These are phyloP conservation scores for Collybia sordida DNA, from an alignment of 768 basidiomycete genomes.

Conservation along the genomic window DNA sequence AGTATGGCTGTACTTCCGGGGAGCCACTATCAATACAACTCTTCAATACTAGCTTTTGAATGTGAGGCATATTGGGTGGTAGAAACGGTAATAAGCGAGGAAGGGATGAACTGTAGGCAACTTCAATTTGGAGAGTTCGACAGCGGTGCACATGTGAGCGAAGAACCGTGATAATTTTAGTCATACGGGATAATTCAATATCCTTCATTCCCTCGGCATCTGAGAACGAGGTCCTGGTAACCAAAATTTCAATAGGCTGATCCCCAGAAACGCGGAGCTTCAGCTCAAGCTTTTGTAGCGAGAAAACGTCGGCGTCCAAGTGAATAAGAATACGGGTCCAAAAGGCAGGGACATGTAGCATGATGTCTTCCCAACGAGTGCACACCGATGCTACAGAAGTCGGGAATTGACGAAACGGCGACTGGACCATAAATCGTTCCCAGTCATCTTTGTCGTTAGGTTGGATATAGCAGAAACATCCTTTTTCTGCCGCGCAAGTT, in stretches of 20 bases:
- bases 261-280: not conserved
- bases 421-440: too few relatives aligned
- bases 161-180: not conserved
- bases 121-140: not conserved
- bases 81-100: not conserved
- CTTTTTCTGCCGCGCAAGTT: too few relatives aligned
- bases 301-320: not conserved
- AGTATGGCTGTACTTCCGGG: not conserved
- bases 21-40: not conserved
- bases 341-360: not conserved
- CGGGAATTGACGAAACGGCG: not conserved
- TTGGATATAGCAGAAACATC: too few relatives aligned
- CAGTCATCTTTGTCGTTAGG: too few relatives aligned
- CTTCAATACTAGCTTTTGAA: too few relatives aligned
- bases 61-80: not conserved
- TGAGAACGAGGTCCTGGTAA: not conserved
- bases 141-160: not conserved
- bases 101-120: not conserved
- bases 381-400: not conserved
- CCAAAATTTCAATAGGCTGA: not conserved
- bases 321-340: not conserved
- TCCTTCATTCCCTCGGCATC: not conserved
- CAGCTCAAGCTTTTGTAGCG: not conserved
- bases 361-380: not conserved
- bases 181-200: not conserved